Evolutionary conservation across 2,329 filamentous ascomycete genomes (phyloP), one percentile per base, ranked within the genome.

Genomic region (Trichoderma sp.): DNA sequence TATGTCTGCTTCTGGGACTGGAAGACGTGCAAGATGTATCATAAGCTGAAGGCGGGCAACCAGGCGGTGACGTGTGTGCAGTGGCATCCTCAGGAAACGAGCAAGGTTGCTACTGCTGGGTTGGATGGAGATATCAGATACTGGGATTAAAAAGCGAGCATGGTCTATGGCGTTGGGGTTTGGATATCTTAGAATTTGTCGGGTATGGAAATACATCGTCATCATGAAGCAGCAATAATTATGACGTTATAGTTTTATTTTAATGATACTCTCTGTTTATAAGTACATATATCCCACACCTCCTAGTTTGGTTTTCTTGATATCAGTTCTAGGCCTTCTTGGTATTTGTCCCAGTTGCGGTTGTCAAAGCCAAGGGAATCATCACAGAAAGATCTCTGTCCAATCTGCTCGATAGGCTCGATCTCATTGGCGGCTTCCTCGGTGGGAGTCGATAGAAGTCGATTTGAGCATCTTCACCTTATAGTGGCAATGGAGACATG

Each of bases 1-100:
- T 97, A 88, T 76, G 89, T 97, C 59, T 97, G 92, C 81, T 97
- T 98, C 82, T 99, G 94, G 93, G 96, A 98, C 81, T 99, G 94
- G 93, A 99, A 99, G 87, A 97, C 94, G 49, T 97, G 95, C 80
- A 98, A 97, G 83, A 95, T 99, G 94, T 97, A 93, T 81, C 93
- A 97, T 82, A 98, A 98, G 86, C 89, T 99, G 73, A 88, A 92
- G 81, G 94, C 93, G 29, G 89, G 92, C 70, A 94, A 93, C 67
- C 88, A 91, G 65, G 89, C 94, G 5, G 86, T 97, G 67, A 93
- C 93, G n/a, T 92, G 91, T 73, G 88, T 96, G 69, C 92, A 92
- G 78, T 99, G 96, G 95, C 94, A 98, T 80, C 94, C 95, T n/a
- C 92, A 97, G 81, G 96, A 99, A 85, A 96, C 91, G 21, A 96